Conservation (phyloP, 345 rosid species). For the Corchorus capsularis region DNA sequence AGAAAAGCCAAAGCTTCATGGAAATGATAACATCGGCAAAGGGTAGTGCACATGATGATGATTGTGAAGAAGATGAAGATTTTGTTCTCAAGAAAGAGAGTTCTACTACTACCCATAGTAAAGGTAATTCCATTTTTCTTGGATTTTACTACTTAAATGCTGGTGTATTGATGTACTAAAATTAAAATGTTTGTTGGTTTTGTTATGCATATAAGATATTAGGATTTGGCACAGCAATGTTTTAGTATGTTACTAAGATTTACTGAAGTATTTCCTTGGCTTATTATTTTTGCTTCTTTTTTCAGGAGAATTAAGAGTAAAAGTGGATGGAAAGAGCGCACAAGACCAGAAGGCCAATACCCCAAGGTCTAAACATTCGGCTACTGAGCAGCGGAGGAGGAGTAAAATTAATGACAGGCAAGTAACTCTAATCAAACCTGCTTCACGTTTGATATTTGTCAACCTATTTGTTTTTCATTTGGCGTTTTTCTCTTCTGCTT, state of each 20-base stretch:
- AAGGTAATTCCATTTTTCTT: constrained; percentile 42
- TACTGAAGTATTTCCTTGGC: not conserved
- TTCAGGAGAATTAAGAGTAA: constrained; percentile 64
- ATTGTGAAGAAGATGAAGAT: constrained; percentile 77
- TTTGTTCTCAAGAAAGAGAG: constrained; percentile 69
- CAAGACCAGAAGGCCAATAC: constrained; percentile 82
- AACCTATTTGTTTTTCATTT: not conserved
- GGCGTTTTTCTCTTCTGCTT: not conserved
- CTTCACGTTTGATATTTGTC: not conserved
- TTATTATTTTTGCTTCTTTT: not conserved
- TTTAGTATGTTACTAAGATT: not conserved
- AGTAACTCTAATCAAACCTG: constrained; percentile 5
- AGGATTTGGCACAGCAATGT: not conserved
- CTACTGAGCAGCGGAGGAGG: constrained; percentile 96
- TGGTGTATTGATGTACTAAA: not conserved
- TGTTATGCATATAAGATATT: not conserved
- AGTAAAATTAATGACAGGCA: constrained; percentile 97
- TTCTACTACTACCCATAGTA: constrained; percentile 45
- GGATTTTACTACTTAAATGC: not conserved
- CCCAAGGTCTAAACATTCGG: constrained; percentile 96
- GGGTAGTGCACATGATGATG: constrained; percentile 57
- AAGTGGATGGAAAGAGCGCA: constrained; percentile 60
- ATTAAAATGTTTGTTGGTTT: not conserved
- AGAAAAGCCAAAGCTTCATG: constrained; percentile 79
- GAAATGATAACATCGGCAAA: constrained; percentile 89